phyloP scores from a whole-genome alignment of 1,284 basidiomycete species.

The Cutaneotrichosporon cutaneum region DNA sequence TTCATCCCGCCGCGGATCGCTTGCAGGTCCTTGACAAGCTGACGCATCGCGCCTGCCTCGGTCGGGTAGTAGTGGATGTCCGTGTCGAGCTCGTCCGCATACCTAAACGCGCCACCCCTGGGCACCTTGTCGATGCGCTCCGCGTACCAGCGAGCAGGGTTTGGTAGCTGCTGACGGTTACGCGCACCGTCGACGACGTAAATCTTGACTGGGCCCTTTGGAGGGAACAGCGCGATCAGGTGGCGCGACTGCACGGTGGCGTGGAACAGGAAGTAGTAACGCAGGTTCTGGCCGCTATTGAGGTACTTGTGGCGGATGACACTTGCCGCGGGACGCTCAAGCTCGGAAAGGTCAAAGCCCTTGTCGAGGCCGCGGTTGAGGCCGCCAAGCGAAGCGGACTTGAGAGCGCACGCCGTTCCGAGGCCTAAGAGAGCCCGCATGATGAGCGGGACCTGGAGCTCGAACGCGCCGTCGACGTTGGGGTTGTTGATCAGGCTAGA shows the following conservation, averaged over 20 bases:
- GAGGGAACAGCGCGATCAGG: conserved; percentile 85
- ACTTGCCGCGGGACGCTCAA: conserved; percentile 65
- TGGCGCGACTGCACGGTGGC: conserved; percentile 75
- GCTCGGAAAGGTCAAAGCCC: conserved; percentile 81
- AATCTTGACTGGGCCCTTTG: conserved; percentile 68
- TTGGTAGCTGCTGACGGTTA: conserved; percentile 75
- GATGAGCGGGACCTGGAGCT: conserved; percentile 81
- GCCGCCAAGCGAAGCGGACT: conserved; percentile 64
- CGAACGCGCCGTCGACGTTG: conserved; percentile 92
- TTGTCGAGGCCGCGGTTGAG: conserved; percentile 79
- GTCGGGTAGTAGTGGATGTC: conserved; percentile 72
- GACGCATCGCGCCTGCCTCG: conserved; percentile 76
- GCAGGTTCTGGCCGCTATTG: conserved; percentile 66
- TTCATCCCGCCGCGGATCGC: conserved; percentile 59
- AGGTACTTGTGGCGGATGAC: conserved; percentile 72
- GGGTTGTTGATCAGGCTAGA: conserved; percentile 89
- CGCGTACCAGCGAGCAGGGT: conserved; percentile 71
- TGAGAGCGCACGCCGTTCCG: conserved; percentile 76
- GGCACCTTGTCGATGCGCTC: conserved; percentile 58
- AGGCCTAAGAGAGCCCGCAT: conserved; percentile 80
- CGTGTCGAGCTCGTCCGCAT: conserved; percentile 70
- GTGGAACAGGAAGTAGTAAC: conserved; percentile 91
- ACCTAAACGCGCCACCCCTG: conserved; percentile 59
- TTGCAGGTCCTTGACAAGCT: conserved; percentile 83
- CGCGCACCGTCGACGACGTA: conserved; percentile 89